Conservation (phyloP, 208 protist species). For the Strigomonas galati region DNA sequence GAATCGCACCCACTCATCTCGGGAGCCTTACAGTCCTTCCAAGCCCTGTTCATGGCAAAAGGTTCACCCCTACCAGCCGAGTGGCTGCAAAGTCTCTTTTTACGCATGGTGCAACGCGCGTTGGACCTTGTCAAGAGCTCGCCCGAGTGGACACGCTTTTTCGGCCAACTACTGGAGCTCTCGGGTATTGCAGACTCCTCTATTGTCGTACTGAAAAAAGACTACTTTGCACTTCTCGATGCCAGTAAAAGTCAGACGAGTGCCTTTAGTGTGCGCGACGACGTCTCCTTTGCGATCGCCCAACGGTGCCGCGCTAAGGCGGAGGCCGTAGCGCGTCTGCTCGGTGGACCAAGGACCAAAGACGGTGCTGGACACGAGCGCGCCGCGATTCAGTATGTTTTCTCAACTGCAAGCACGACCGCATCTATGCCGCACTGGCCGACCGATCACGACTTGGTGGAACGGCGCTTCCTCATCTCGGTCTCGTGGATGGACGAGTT, state of each 20-base stretch:
- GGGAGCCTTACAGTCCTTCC: conserved; percentile 20
- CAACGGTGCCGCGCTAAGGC: conserved; percentile 21
- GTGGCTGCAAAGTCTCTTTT: conserved; percentile 39
- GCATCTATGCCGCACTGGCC: conserved; percentile 33
- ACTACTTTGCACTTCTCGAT: conserved; percentile 25
- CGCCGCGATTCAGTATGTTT: conserved; percentile 20
- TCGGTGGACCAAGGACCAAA: too few relatives aligned
- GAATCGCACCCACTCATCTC: conserved; percentile 16
- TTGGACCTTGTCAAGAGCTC: conserved; percentile 8
- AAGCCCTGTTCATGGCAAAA: conserved; percentile 23
- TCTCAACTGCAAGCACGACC: conserved; percentile 22
- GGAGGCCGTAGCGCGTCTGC: conserved; percentile 11
- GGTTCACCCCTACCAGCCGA: conserved; percentile 47
- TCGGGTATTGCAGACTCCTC: conserved; percentile 28
- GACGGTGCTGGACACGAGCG: background rate
- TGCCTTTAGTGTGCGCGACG: background rate
- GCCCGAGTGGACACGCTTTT: conserved; percentile 25
- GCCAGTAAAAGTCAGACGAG: too few relatives aligned
- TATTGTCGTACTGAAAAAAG: conserved; percentile 37
- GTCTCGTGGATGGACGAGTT: conserved; percentile 40
- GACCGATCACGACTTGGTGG: conserved; percentile 16
- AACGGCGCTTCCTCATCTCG: conserved; percentile 37
- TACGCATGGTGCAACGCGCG: conserved; percentile 19
- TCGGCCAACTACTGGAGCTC: conserved; percentile 46
- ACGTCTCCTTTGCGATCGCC: conserved; percentile 15